phyloP scores from a whole-genome alignment of 305 asterid species.

The Solanum hybrid region DNA sequence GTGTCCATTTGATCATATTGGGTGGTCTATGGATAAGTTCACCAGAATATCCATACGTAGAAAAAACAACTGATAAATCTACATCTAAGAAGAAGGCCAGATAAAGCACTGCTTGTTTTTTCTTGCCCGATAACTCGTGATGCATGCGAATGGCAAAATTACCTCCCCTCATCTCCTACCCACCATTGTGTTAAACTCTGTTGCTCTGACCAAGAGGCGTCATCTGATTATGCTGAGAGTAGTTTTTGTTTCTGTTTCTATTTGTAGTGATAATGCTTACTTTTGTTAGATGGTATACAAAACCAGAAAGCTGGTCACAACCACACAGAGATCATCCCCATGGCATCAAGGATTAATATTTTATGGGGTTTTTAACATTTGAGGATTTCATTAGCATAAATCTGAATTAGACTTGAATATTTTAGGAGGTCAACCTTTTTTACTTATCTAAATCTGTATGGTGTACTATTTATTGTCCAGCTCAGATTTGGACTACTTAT shows the following conservation, averaged over 20 bases:
- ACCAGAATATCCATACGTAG: slow-evolving; percentile 45
- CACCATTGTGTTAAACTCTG: background rate
- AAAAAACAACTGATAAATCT: slow-evolving; percentile 13
- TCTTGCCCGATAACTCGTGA: background rate
- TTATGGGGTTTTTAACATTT: background rate
- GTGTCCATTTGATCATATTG: slow-evolving; percentile 45
- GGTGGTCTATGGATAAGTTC: slow-evolving; percentile 55
- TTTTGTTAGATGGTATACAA: background rate
- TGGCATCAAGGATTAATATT: background rate
- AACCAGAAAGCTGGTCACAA: background rate
- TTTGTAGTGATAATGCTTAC: background rate
- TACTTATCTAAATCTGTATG: background rate
- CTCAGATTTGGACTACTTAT: background rate
- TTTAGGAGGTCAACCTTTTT: background rate
- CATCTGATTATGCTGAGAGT: background rate
- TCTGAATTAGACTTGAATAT: background rate
- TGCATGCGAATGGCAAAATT: background rate
- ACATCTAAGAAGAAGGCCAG: slow-evolving; percentile 26
- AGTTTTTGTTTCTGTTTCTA: background rate
- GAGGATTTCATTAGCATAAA: background rate
- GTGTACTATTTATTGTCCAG: background rate
- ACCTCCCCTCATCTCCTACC: background rate
- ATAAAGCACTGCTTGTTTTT: slow-evolving; percentile 14
- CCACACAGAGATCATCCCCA: background rate
- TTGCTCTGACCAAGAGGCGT: background rate